Conservation (phyloP, 345 rosid genomes). For the Conringia planisiliqua region DNA sequence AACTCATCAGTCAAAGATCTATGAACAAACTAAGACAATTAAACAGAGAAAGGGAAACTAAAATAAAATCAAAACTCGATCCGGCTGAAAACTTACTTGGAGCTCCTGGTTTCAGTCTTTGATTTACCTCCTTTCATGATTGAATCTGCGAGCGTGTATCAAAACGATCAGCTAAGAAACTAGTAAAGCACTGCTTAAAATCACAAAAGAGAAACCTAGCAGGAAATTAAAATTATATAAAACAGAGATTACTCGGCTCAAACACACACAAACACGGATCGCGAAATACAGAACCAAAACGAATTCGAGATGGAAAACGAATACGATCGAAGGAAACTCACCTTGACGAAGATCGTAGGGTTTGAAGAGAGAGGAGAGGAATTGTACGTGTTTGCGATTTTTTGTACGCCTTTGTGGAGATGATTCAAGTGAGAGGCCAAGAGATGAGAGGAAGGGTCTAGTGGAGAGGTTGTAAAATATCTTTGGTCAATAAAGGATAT, state of each 20-base stretch:
- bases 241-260: background rate
- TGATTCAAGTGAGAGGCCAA: conserved; percentile 30
- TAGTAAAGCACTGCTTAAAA: background rate
- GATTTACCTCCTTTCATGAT: conserved; percentile 94
- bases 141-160: conserved; percentile 40
- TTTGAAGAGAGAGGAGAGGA: background rate
- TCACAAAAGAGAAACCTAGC: background rate
- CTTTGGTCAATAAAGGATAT: conserved; percentile 23
- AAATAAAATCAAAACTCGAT: background rate
- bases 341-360: conserved; percentile 13
- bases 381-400: conserved; percentile 4
- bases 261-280: background rate
- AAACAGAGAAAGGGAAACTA: background rate
- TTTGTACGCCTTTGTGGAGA: conserved; percentile 12
- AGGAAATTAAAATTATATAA: background rate
- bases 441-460: conserved; percentile 4
- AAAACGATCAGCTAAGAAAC: conserved; percentile 30
- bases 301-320: conserved; percentile 7
- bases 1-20: conserved; percentile 2
- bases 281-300: background rate
- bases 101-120: conserved; percentile 64
- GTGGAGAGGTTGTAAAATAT: conserved; percentile 29
- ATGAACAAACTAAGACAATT: background rate
- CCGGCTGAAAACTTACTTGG: conserved; percentile 50
- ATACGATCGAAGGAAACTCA: background rate